Evolutionary conservation across 2,329 filamentous ascomycete species (phyloP).

Genomic region (Penicillium sp.): DNA sequence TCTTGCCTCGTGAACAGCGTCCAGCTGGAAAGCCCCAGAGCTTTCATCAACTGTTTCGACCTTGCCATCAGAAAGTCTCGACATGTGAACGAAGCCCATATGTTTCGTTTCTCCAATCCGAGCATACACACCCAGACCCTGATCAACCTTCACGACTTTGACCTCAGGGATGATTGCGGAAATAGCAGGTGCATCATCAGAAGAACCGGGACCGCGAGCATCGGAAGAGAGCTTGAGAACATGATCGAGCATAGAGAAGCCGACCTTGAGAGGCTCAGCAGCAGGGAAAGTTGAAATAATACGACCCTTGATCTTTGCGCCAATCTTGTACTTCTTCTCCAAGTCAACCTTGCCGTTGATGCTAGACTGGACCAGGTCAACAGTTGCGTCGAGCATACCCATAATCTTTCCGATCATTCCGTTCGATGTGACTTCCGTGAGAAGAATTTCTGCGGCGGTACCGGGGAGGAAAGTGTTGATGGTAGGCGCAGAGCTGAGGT

Average conservation of each 20-base stretch:
- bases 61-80: conserved; percentile 83
- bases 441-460: conserved; percentile 79
- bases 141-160: conserved; percentile 75
- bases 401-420: conserved; percentile 90
- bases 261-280: conserved; percentile 76
- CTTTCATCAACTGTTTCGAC: conserved; percentile 76
- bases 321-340: conserved; percentile 74
- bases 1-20: conserved; percentile 74
- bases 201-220: conserved; percentile 35
- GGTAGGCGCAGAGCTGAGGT: conserved; percentile 72
- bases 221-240: conserved; percentile 60
- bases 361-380: conserved; percentile 86
- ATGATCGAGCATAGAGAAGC: conserved; percentile 85
- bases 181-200: conserved; percentile 45
- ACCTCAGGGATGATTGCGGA: conserved; percentile 76
- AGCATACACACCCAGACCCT: conserved; percentile 76
- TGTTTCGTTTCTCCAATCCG: conserved; percentile 63
- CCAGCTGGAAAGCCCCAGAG: conserved; percentile 74
- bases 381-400: conserved; percentile 85
- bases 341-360: conserved; percentile 68
- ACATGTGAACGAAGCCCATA: conserved; percentile 93
- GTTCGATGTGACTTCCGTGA: conserved; percentile 69
- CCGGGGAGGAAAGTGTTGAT: conserved; percentile 90
- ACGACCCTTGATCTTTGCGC: conserved; percentile 78
- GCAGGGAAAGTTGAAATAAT: conserved; percentile 84